A percentile compares a stretch with the other conserved stretches of the same genome.
These are phyloP conservation scores for Vitis hybrid DNA, from an alignment of 177 flowering plant species.

Conservation along the genomic window DNA sequence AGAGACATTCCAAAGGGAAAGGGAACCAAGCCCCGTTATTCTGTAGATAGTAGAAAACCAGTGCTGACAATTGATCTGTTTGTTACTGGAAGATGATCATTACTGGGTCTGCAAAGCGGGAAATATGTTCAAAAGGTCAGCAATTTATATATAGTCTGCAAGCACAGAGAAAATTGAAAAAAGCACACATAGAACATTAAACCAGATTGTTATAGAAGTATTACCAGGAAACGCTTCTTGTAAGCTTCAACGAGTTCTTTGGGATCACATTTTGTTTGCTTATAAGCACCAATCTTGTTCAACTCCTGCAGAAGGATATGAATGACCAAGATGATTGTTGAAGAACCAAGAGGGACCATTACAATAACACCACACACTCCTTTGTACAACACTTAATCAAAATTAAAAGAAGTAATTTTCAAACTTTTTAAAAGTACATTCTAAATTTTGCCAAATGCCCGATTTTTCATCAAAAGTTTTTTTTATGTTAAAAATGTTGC, in stretches of 20 bases:
- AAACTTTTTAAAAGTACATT: too few species aligned
- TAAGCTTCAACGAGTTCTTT: constrained; percentile 33
- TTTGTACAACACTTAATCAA: background rate
- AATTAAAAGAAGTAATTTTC: background rate
- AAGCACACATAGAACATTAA: background rate
- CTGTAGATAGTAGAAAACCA: background rate
- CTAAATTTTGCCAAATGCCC: too few species aligned
- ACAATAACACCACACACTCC: background rate
- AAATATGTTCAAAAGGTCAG: background rate
- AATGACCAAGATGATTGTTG: too few species aligned
- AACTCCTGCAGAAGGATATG: constrained; percentile 48
- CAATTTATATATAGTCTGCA: background rate
- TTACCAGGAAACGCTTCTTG: constrained; percentile 50
- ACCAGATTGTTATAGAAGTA: background rate
- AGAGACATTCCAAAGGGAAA: too few species aligned
- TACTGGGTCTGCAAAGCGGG: constrained; percentile 7
- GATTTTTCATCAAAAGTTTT: too few species aligned
- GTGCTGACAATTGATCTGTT: background rate
- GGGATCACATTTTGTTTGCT: constrained; percentile 49
- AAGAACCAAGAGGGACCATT: background rate
- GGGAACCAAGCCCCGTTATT: background rate
- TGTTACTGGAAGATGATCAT: background rate
- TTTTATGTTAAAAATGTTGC: too few species aligned
- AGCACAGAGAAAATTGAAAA: background rate
- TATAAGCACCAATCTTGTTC: constrained; percentile 69